A percentile compares a stretch with the other conserved stretches of the same genome.
phyloP scores from a whole-genome alignment of 2,329 filamentous ascomycete genomes.

The Calonectria multiphialidica region DNA sequence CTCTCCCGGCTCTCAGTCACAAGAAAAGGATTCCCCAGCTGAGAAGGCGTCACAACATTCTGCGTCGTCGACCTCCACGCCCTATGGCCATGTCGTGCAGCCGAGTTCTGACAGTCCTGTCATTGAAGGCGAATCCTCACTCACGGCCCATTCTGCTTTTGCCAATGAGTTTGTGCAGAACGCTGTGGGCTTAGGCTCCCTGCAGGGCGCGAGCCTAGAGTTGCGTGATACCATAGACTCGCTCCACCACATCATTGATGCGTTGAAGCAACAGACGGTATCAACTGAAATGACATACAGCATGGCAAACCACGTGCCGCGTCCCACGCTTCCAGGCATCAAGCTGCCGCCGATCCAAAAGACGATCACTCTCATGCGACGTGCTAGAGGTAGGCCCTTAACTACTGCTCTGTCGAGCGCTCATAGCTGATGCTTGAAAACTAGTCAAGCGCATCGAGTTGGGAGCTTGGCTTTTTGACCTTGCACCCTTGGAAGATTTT shows the following conservation, averaged over 20 bases:
- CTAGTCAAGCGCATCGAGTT: constrained; percentile 38
- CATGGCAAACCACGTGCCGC: constrained; percentile 34
- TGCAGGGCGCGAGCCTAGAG: constrained; percentile 45
- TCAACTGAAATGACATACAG: constrained; percentile 41
- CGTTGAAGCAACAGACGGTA: constrained; percentile 40
- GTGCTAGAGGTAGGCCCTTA: constrained; percentile 33
- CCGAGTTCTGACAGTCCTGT: constrained; percentile 44
- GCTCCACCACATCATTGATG: constrained; percentile 44
- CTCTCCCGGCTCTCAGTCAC: constrained; percentile 18
- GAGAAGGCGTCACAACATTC: constrained; percentile 29
- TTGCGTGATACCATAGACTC: constrained; percentile 51
- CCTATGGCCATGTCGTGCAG: constrained; percentile 33
- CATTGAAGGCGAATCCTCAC: constrained; percentile 58
- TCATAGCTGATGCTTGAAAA: neutral
- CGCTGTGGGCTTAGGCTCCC: constrained; percentile 46
- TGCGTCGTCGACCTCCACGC: constrained; percentile 31
- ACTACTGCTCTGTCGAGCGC: neutral
- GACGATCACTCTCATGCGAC: constrained; percentile 35
- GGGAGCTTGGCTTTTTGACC: constrained; percentile 45
- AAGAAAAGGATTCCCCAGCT: constrained; percentile 29
- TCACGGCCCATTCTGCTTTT: constrained; percentile 60
- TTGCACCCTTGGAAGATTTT: constrained; percentile 45
- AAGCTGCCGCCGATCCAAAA: constrained; percentile 42
- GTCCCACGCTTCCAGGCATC: constrained; percentile 32
- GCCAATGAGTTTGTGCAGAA: constrained; percentile 59